These are phyloP conservation scores for Chlamydomonas applanata DNA, from an alignment of 139 green algal species.

Conservation along the genomic window DNA sequence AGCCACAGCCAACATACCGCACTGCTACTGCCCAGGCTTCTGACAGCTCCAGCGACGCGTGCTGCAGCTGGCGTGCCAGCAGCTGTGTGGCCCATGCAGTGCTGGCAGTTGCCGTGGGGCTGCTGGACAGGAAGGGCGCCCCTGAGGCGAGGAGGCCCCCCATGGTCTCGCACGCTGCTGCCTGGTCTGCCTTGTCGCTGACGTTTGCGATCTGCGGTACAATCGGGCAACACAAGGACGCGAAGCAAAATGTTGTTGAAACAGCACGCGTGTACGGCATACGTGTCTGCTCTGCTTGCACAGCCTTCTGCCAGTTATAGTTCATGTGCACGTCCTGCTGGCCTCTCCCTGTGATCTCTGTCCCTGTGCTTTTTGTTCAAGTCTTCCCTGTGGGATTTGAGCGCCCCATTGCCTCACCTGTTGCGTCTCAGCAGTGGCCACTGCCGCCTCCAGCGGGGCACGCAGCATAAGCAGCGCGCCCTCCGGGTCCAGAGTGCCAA, in stretches of 20 bases:
- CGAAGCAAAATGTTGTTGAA: too few relatives aligned
- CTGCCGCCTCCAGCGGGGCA: constrained; percentile 11
- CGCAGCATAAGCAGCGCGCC: constrained; percentile 14
- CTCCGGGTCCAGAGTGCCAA: constrained; percentile 34
- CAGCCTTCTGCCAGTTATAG: too few relatives aligned
- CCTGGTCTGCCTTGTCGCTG: constrained; percentile 48
- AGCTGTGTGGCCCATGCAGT: constrained; percentile 24
- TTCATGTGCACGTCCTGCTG: too few relatives aligned
- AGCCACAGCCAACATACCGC: too few relatives aligned
- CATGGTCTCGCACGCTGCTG: constrained; percentile 56
- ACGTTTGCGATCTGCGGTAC: constrained; percentile 23
- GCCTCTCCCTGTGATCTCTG: too few relatives aligned
- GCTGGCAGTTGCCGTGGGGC: constrained; percentile 3
- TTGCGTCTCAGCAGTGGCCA: neutral
- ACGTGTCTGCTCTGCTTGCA: too few relatives aligned
- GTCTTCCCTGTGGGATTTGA: too few relatives aligned
- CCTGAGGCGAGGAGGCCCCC: constrained; percentile 61
- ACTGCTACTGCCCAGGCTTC: constrained; percentile 43
- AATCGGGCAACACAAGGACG: too few relatives aligned
- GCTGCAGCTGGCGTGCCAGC: constrained; percentile 26
- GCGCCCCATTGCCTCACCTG: too few relatives aligned
- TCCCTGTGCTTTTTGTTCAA: too few relatives aligned
- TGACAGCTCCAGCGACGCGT: constrained; percentile 56
- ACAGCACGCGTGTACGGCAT: too few relatives aligned
- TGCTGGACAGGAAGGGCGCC: neutral